Conservation (phyloP, 2,329 filamentous ascomycete genomes). For the Calonectria hongkongensis region DNA sequence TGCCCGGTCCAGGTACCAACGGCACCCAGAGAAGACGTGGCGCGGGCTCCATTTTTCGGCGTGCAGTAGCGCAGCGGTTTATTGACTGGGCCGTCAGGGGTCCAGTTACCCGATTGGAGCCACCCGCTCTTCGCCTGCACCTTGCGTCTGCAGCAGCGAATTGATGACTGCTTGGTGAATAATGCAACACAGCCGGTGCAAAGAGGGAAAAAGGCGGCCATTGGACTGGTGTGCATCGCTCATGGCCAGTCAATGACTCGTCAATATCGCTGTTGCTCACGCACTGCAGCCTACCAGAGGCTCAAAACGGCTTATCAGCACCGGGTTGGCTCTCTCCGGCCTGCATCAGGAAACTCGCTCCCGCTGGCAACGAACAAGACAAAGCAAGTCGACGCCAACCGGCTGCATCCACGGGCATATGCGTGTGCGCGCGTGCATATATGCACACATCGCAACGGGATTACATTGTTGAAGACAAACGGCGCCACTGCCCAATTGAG, state of each 20-base stretch:
- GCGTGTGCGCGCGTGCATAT: neutral
- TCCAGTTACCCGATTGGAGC: constrained; percentile 15
- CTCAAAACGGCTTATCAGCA: neutral
- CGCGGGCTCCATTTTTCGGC: constrained; percentile 34
- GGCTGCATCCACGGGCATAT: neutral
- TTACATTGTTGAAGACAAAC: constrained; percentile 10
- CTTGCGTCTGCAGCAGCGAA: neutral
- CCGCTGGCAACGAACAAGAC: constrained; percentile 4
- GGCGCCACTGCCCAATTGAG: constrained; percentile 12
- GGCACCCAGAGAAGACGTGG: constrained; percentile 1
- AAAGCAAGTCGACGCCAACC: constrained; percentile 18
- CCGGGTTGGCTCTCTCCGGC: constrained; percentile 4
- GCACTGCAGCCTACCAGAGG: neutral
- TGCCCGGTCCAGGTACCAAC: neutral
- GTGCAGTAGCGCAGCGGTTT: constrained; percentile 56
- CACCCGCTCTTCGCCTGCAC: neutral
- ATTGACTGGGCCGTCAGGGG: constrained; percentile 51
- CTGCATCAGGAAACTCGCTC: constrained; percentile 10
- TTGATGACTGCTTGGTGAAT: constrained; percentile 9
- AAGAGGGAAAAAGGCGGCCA: neutral
- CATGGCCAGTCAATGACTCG: constrained; percentile 5
- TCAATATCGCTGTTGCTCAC: neutral
- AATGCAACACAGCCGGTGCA: constrained; percentile 1
- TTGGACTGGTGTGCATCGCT: neutral
- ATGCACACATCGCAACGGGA: constrained; percentile 10